A percentile compares a stretch with the other conserved stretches of the same genome.
These are phyloP conservation scores for Sporobolomyces roseus DNA, from an alignment of 768 basidiomycete genomes.

Conservation along the genomic window DNA sequence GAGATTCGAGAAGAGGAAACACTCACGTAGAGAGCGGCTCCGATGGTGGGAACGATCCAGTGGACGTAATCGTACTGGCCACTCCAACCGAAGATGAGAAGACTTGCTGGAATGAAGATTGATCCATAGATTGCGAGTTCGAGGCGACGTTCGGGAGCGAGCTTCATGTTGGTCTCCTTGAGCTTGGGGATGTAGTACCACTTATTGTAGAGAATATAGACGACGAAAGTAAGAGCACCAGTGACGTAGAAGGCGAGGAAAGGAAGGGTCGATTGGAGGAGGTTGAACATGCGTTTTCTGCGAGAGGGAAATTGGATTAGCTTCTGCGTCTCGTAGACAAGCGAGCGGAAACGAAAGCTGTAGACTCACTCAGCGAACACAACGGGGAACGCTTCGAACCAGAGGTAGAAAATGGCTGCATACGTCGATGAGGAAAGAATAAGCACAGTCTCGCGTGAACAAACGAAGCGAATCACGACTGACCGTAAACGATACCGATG, in stretches of 20 bases:
- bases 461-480: not conserved
- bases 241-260: slow-evolving; percentile 46
- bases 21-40: slow-evolving; percentile 29
- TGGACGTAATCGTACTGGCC: slow-evolving; percentile 15
- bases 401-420: slow-evolving; percentile 23
- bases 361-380: slow-evolving; percentile 43
- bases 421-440: not conserved
- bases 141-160: slow-evolving; percentile 34
- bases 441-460: too few relatives aligned
- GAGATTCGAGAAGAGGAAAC: not conserved
- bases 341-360: too few relatives aligned
- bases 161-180: not conserved
- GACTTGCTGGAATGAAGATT: slow-evolving; percentile 19
- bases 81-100: slow-evolving; percentile 28
- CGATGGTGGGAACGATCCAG: slow-evolving; percentile 40
- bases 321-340: not conserved
- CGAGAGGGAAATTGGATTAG: not conserved
- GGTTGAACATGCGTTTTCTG: slow-evolving; percentile 43
- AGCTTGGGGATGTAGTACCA: slow-evolving; percentile 27
- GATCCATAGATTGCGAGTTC: slow-evolving; percentile 33
- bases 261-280: slow-evolving; percentile 39
- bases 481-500: slow-evolving; percentile 41
- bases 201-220: slow-evolving; percentile 37
- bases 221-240: slow-evolving; percentile 24
- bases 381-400: slow-evolving; percentile 48